A percentile compares a stretch with the other conserved stretches of the same genome.
phyloP scores from a whole-genome alignment of 345 rosid genomes.

The Dipteronia sinensis region DNA sequence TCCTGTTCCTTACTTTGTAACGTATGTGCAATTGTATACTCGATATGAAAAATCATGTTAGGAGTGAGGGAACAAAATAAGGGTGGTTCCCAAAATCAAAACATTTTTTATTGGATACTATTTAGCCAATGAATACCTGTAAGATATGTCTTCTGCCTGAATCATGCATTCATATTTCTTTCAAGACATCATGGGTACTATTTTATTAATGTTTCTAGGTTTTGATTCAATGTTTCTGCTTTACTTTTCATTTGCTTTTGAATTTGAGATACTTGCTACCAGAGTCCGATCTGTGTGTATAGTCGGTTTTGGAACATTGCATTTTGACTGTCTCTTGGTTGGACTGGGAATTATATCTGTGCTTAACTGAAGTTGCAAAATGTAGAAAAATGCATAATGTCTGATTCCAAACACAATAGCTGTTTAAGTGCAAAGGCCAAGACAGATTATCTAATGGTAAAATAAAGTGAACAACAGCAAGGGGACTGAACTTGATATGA shows the following conservation, averaged over 20 bases:
- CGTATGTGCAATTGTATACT: not conserved
- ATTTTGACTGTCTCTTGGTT: not conserved
- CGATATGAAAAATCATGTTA: not conserved
- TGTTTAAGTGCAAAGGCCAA: not conserved
- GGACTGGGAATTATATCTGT: not conserved
- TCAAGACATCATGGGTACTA: not conserved
- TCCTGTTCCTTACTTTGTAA: not conserved
- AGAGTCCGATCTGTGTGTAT: not conserved
- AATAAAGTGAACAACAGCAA: not conserved
- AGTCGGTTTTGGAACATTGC: not conserved
- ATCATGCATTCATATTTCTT: not conserved
- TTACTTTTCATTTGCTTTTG: not conserved
- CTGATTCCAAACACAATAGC: not conserved
- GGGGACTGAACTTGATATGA: not conserved
- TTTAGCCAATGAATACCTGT: not conserved
- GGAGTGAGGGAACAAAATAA: not conserved
- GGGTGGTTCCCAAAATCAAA: not conserved
- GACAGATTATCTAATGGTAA: not conserved
- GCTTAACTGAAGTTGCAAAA: constrained; percentile 8
- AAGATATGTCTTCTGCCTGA: not conserved
- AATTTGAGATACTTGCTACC: not conserved
- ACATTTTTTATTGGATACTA: not conserved
- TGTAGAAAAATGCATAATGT: constrained; percentile 12
- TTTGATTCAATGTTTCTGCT: not conserved
- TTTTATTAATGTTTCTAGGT: not conserved